Base-by-base conservation (phyloP, 2,329 filamentous ascomycete species). In the Thyridium curvatum region DNA sequence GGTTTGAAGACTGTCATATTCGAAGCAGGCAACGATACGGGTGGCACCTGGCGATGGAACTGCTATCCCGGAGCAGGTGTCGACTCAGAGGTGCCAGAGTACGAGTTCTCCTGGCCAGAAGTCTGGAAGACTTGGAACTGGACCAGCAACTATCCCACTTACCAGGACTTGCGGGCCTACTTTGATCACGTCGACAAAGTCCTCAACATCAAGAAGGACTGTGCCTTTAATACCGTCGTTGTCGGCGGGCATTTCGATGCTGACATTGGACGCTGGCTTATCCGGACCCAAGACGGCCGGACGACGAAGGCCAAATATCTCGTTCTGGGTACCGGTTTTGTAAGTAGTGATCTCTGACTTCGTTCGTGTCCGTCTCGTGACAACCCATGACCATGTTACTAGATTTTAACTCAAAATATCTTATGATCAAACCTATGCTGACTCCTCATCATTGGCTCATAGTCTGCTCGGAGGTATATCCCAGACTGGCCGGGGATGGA, bases 401-500 rank as follows among this genome's bases (percentile, higher is more conserved):
- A n/a, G n/a, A n/a, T n/a, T n/a, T n/a, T n/a, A 21, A 14, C 12
- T 16, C 38, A 17, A 17, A 14, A 8, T 28, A 18, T 15, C 30
- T 21, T 33, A 8, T 38, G 15, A 29, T 21, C 18, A 35, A 32
- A 34, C 12, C 16, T 16, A 32, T 32, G 7, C 28, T n/a, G 9
- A 10, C 12, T 36, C 15, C 10, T 18, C 28, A 21, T 35, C 33
- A 18, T 31, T 18, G 18, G 6, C 17, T 15, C 13, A 33, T 30
- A 66, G 62, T 69, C 78, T 1, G 72, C 78, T 2, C 78, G 76
- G 50, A 62, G 75, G n/a, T 71, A 82, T 45, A 71, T 77, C 30
- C 79, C 79, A 0, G 66, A 74, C 40, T 81, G 73, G 68, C 66
- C 69, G 10, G 77, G 78, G 12, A 66, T 81, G 44, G 67, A 77